Percentiles rank a stretch among this genome's conserved stretches.
These are phyloP conservation scores for Penicillium ochrochloron DNA, from an alignment of 495 filamentous ascomycete species.

Conservation along the genomic window DNA sequence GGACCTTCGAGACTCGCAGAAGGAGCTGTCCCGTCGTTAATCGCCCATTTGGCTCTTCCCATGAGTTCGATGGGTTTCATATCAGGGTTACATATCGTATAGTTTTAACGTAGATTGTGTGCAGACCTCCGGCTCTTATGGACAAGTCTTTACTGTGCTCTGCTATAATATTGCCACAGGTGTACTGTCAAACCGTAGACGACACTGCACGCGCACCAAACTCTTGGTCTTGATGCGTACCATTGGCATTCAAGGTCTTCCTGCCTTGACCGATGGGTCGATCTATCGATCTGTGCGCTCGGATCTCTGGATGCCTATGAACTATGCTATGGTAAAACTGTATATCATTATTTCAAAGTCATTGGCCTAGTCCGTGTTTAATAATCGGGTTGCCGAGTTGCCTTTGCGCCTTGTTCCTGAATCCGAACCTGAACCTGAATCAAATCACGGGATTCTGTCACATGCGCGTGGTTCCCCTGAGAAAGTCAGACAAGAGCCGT, in stretches of 20 bases:
- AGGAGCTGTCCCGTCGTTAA: constrained; percentile 59
- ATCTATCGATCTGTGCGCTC: background rate
- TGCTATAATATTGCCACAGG: background rate
- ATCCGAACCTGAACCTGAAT: background rate
- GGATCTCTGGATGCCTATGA: background rate
- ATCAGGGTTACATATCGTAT: constrained; percentile 53
- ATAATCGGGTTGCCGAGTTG: background rate
- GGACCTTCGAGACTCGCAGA: constrained; percentile 49
- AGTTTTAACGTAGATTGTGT: constrained; percentile 1
- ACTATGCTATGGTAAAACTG: background rate
- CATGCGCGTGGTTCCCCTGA: constrained; percentile 1
- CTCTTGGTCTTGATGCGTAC: background rate
- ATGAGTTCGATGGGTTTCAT: constrained; percentile 58
- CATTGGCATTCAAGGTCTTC: background rate
- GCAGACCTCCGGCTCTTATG: background rate
- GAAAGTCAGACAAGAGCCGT: background rate
- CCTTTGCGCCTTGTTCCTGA: background rate
- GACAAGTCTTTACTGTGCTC: background rate
- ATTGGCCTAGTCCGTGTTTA: background rate
- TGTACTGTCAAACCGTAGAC: background rate
- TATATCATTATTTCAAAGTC: background rate
- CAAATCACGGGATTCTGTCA: background rate
- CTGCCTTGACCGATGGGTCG: background rate
- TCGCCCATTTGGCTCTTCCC: constrained; percentile 57
- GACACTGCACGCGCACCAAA: background rate